Conservation (phyloP, 2,329 filamentous ascomycete genomes). For the Phialophora expanda region DNA sequence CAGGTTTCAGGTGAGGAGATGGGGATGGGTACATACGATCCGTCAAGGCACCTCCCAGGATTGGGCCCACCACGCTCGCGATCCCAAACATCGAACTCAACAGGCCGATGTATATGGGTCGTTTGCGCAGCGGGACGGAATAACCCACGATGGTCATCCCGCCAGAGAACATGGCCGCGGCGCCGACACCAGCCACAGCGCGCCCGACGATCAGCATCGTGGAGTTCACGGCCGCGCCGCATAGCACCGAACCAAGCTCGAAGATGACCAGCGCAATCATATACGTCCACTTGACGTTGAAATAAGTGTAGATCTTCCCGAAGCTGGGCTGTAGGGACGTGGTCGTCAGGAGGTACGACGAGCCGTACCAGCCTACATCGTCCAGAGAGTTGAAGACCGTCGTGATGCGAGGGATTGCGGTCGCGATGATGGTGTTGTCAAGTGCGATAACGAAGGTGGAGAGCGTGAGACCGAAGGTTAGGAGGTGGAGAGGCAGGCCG, state of each 20-base stretch:
- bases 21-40: conserved; percentile 44
- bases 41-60: conserved; percentile 54
- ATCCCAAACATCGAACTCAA: conserved; percentile 64
- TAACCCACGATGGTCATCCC: conserved; percentile 41
- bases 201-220: conserved; percentile 41
- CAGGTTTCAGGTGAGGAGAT: conserved; percentile 49
- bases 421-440: conserved; percentile 43
- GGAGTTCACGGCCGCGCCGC: conserved; percentile 38
- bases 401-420: conserved; percentile 41
- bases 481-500: conserved; percentile 34
- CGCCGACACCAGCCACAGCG: conserved; percentile 42
- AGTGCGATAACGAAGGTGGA: conserved; percentile 42
- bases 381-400: conserved; percentile 41
- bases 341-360: conserved; percentile 40
- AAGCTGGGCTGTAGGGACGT: conserved; percentile 41
- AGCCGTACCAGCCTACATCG: conserved; percentile 43
- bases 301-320: conserved; percentile 41
- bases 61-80: conserved; percentile 50
- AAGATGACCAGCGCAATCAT: conserved; percentile 39
- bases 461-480: conserved; percentile 40
- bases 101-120: conserved; percentile 45
- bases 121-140: conserved; percentile 38
- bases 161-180: conserved; percentile 41
- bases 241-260: conserved; percentile 41
- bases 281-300: conserved; percentile 41